phyloP scores from a whole-genome alignment of 2,329 filamentous ascomycete genomes.

The Mariannaea elegans region DNA sequence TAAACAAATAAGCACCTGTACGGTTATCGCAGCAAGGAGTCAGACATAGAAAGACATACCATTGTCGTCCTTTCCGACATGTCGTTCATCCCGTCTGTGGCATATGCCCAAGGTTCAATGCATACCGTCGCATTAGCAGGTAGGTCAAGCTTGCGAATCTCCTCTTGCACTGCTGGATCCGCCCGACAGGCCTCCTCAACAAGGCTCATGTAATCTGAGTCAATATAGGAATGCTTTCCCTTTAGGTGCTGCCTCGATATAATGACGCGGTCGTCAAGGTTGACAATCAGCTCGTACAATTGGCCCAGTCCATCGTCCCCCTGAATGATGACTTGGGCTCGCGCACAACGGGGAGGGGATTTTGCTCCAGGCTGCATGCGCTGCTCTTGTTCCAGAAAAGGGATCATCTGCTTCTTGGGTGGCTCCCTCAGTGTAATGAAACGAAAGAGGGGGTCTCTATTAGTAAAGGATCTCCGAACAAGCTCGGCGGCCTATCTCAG shows the following conservation, averaged over 20 bases:
- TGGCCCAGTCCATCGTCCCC: conserved; percentile 22
- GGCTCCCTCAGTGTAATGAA: conserved; percentile 61
- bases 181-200: conserved; percentile 58
- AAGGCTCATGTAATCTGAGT: conserved; percentile 56
- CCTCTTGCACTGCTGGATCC: conserved; percentile 52
- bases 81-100: conserved; percentile 61
- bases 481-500: conserved; percentile 34
- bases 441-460: conserved; percentile 51
- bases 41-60: conserved; percentile 45
- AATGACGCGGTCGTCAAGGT: conserved; percentile 37
- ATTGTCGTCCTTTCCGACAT: conserved; percentile 58
- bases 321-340: conserved; percentile 48
- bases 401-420: conserved; percentile 55
- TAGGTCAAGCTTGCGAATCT: conserved; percentile 53
- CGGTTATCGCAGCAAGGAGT: not conserved
- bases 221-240: conserved; percentile 58
- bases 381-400: conserved; percentile 55
- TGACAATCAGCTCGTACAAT: conserved; percentile 43
- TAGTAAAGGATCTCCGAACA: conserved; percentile 33
- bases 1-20: not conserved
- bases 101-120: conserved; percentile 66
- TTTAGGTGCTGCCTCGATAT: conserved; percentile 43
- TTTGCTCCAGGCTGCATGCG: conserved; percentile 15
- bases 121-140: conserved; percentile 55
- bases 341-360: conserved; percentile 47